These are phyloP conservation scores for Cercospora sp. DNA, from an alignment of 2,329 filamentous ascomycete genomes.

Conservation along the genomic window DNA sequence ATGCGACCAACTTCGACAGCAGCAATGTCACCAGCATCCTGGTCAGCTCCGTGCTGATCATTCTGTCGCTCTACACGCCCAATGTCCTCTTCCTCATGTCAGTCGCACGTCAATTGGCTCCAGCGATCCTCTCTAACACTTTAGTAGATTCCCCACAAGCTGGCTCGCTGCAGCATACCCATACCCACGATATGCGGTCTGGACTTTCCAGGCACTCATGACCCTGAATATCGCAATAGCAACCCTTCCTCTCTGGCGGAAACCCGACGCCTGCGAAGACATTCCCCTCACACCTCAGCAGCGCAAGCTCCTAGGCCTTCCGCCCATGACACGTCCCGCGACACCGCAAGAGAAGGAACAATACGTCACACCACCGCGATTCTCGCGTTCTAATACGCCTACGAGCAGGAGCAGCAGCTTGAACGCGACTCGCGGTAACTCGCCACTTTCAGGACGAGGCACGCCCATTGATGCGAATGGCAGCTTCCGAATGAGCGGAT, in stretches of 20 bases:
- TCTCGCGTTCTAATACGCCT: constrained; percentile 72
- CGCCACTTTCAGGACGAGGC: constrained; percentile 60
- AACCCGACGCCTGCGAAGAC: constrained; percentile 76
- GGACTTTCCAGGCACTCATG: constrained; percentile 57
- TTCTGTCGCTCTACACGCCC: constrained; percentile 51
- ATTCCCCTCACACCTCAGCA: constrained; percentile 90
- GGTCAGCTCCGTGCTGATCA: constrained; percentile 63
- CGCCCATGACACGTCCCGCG: constrained; percentile 61
- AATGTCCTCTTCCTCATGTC: constrained; percentile 39
- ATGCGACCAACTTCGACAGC: constrained; percentile 75
- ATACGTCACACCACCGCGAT: constrained; percentile 84
- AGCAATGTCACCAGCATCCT: constrained; percentile 70
- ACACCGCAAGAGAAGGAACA: constrained; percentile 69
- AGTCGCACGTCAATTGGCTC: constrained; percentile 6
- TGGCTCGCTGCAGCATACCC: constrained; percentile 27
- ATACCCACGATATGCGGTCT: constrained; percentile 44
- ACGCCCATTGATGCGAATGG: constrained; percentile 26
- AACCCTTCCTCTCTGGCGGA: constrained; percentile 69
- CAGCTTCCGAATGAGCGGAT: constrained; percentile 22
- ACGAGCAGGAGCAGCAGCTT: constrained; percentile 56
- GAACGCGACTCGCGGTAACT: constrained; percentile 47
- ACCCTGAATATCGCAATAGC: constrained; percentile 67
- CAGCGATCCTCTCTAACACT: background rate
- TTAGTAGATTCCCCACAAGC: constrained; percentile 21
- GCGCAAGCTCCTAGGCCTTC: constrained; percentile 78